Percentiles rank a stretch among this genome's conserved stretches.
phyloP scores from a whole-genome alignment of 805 yeast genomes.

The Candida sonorensis region DNA sequence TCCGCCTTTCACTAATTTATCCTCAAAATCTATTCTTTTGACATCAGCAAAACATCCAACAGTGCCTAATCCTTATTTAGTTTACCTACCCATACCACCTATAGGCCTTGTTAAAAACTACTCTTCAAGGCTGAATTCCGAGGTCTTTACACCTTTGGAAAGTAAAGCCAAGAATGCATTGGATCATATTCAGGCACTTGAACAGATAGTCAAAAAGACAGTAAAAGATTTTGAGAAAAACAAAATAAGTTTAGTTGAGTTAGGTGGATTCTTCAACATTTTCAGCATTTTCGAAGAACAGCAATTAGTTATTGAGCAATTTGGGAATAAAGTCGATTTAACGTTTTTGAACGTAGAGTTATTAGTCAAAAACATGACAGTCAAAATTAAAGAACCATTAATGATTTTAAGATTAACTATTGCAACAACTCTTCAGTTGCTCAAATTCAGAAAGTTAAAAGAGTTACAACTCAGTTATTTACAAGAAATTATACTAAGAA shows the following conservation, averaged over 20 bases:
- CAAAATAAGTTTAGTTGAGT: slow-evolving; percentile 36
- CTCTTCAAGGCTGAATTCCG: slow-evolving; percentile 19
- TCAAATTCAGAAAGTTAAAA: slow-evolving; percentile 45
- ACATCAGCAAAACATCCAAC: slow-evolving; percentile 46
- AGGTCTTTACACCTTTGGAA: slow-evolving; percentile 23
- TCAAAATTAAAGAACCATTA: slow-evolving; percentile 43
- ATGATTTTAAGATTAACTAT: slow-evolving; percentile 41
- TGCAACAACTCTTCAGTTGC: slow-evolving; percentile 34
- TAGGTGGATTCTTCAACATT: slow-evolving; percentile 52
- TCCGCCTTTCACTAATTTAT: slow-evolving; percentile 32
- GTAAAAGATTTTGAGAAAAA: slow-evolving; percentile 34
- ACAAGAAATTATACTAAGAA: slow-evolving; percentile 30
- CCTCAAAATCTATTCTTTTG: slow-evolving; percentile 42
- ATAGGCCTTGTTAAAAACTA: slow-evolving; percentile 20
- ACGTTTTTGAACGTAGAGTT: slow-evolving; percentile 43
- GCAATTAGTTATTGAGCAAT: slow-evolving; percentile 34
- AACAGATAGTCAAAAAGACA: slow-evolving; percentile 31
- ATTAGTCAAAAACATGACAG: slow-evolving; percentile 32
- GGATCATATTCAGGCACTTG: slow-evolving; percentile 22
- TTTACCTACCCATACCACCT: slow-evolving; percentile 39
- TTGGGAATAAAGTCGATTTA: slow-evolving; percentile 47
- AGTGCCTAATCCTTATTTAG: slow-evolving; percentile 46
- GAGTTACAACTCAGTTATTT: slow-evolving; percentile 42
- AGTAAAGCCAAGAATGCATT: slow-evolving; percentile 10
- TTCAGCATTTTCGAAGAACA: slow-evolving; percentile 40